Evolutionary conservation across 2,329 filamentous ascomycete genomes (phyloP), one percentile per base, ranked within the genome.

Genomic region (Rutstroemia sp.): DNA sequence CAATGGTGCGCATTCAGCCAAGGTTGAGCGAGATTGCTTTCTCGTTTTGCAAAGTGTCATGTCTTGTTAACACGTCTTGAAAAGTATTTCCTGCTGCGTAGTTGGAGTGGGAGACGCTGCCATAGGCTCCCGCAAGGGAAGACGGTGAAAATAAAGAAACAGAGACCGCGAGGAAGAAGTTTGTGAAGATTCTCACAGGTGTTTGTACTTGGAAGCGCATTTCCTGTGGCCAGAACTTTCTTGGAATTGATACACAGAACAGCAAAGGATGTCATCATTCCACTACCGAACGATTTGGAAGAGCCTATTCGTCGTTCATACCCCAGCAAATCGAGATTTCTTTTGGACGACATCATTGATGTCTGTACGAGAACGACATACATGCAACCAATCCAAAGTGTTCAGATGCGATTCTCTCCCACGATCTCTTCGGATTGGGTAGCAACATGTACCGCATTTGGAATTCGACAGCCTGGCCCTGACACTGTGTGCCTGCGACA

Each of bases 341-440:
- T 56, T 5, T 60, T 67, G 16, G 67, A 70, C 52, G 68, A 71
- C 51, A 47, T 70, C 12, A 59, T 71, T 17, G 64, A 68, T 47
- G 69, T 66, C 16, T 71, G 67, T 51, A 69, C 65, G 5, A 55
- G 67, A 44, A 57, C 62, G 4, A 67, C 62, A 4, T 71, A 70
- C 59, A 27, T 57, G 17, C 67, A 68, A 42, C 68, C 68, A 10
- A 25, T 66, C 12, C 44, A 60, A 19, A 57, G 63, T 23, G 64
- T 73, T 56, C 48, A 67, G 58, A 54, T 54, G 25, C 63, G 63
- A 51, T 65, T 69, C 57, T 25, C 62, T 19, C 47, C 64, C 50
- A 58, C 67, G 51, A 61, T 73, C 54, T 54, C 63, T 38, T 47
- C 64, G 3, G 57, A 69, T 21, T 71, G 69, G 64, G 48, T 53